Evolutionary conservation across 2,329 filamentous ascomycete genomes (phyloP).

Genomic region (Scopulariopsis brevicaulis): DNA sequence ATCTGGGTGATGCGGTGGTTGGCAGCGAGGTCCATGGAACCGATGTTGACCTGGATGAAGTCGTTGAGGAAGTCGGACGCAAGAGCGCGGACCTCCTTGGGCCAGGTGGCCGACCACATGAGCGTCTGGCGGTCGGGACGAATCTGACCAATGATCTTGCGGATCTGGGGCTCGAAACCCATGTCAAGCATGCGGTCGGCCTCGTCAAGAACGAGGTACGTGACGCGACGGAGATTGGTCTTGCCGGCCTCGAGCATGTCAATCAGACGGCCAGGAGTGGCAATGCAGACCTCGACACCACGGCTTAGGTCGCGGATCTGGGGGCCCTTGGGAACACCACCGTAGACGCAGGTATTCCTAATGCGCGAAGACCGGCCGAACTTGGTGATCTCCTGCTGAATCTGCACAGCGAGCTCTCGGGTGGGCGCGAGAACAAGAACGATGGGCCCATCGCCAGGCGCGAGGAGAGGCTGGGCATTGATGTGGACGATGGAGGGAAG

Average conservation of each 20-base stretch:
- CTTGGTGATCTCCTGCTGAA: slow-evolving; percentile 97
- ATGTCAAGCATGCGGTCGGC: slow-evolving; percentile 99
- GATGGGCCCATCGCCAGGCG: slow-evolving; percentile 91
- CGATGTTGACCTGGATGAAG: slow-evolving; percentile 98
- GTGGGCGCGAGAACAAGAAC: slow-evolving; percentile 93
- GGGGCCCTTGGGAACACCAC: slow-evolving; percentile 94
- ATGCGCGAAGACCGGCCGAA: slow-evolving; percentile 97
- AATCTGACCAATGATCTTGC: slow-evolving; percentile 97
- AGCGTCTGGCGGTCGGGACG: slow-evolving; percentile 96
- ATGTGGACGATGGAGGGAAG: slow-evolving; percentile 98
- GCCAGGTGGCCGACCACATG: slow-evolving; percentile 99
- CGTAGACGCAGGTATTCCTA: slow-evolving; percentile 97
- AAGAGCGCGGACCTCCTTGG: slow-evolving; percentile 91
- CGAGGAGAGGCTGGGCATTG: slow-evolving; percentile 93
- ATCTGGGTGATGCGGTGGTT: slow-evolving; percentile 98
- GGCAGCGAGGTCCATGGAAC: slow-evolving; percentile 88
- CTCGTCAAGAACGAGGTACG: slow-evolving; percentile 96
- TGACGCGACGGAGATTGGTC: slow-evolving; percentile 95
- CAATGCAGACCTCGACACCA: slow-evolving; percentile 97
- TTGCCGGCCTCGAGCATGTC: slow-evolving; percentile 97
- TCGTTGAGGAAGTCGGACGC: slow-evolving; percentile 85
- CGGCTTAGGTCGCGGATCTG: slow-evolving; percentile 92
- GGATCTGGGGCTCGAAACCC: slow-evolving; percentile 99
- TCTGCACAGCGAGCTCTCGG: slow-evolving; percentile 95
- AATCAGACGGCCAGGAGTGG: slow-evolving; percentile 92